Percentiles rank a stretch among this genome's conserved stretches.
These are phyloP conservation scores for Boletellus ananas DNA, from an alignment of 768 basidiomycete genomes.

Conservation along the genomic window DNA sequence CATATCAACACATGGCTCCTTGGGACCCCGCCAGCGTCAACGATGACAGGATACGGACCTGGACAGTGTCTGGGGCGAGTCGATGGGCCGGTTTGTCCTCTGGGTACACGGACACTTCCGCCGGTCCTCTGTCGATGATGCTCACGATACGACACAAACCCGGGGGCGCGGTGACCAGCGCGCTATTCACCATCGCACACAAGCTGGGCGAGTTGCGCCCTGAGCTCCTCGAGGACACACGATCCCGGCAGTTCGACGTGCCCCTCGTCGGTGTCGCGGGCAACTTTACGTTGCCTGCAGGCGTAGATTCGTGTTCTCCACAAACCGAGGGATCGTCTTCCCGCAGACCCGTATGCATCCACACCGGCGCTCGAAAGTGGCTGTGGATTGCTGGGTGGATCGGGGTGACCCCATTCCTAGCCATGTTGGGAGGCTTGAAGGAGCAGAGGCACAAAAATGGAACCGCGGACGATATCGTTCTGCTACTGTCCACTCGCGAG, in stretches of 20 bases:
- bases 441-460: neutral
- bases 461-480: conserved; percentile 35
- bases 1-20: conserved; percentile 55
- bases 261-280: conserved; percentile 52
- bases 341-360: neutral
- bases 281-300: conserved; percentile 40
- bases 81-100: conserved; percentile 9
- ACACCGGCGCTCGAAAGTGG: conserved; percentile 21
- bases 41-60: conserved; percentile 63
- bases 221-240: conserved; percentile 39
- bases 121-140: conserved; percentile 25
- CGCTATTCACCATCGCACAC: conserved; percentile 47
- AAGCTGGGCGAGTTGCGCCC: conserved; percentile 39
- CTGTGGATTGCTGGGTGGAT: conserved; percentile 64
- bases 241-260: conserved; percentile 38
- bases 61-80: conserved; percentile 49
- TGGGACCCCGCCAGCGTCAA: conserved; percentile 49
- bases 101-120: neutral
- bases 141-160: conserved; percentile 58
- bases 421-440: conserved; percentile 40
- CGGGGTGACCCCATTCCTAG: conserved; percentile 62
- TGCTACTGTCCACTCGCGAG: conserved; percentile 53
- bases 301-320: neutral
- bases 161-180: conserved; percentile 51
- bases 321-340: neutral